These are phyloP conservation scores for Tolypocladium capitatum DNA, from an alignment of 2,329 filamentous ascomycete species.

Conservation along the genomic window DNA sequence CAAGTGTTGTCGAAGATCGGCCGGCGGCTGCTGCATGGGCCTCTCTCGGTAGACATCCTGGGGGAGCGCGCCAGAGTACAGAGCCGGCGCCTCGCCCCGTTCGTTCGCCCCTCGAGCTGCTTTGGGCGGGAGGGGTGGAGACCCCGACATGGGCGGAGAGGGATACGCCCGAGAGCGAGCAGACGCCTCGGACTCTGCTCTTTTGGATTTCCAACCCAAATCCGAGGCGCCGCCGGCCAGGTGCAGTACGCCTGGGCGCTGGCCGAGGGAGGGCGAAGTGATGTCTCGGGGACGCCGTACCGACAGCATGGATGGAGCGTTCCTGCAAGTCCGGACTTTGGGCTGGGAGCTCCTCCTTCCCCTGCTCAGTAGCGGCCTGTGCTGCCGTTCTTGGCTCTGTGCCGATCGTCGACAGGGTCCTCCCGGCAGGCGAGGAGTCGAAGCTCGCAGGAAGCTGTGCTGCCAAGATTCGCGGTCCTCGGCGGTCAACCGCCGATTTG, in stretches of 20 bases:
- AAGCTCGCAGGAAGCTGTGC: neutral
- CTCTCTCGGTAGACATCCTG: slow-evolving; percentile 38
- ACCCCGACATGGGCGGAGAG: slow-evolving; percentile 63
- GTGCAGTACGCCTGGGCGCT: slow-evolving; percentile 43
- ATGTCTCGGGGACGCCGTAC: slow-evolving; percentile 29
- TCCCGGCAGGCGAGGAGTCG: neutral
- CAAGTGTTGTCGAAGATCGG: slow-evolving; percentile 11
- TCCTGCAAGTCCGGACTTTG: slow-evolving; percentile 28
- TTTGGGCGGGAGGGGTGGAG: slow-evolving; percentile 48
- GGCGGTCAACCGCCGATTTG: neutral
- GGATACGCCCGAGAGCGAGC: slow-evolving; percentile 49
- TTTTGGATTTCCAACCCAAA: slow-evolving; percentile 32
- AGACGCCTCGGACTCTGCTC: slow-evolving; percentile 36
- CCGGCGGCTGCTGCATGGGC: slow-evolving; percentile 12
- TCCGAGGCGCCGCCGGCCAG: slow-evolving; percentile 40
- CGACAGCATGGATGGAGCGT: slow-evolving; percentile 39
- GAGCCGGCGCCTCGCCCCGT: slow-evolving; percentile 31
- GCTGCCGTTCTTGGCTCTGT: neutral
- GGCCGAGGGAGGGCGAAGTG: slow-evolving; percentile 36
- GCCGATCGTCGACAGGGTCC: neutral
- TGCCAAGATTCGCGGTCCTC: neutral
- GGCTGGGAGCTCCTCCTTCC: slow-evolving; percentile 4
- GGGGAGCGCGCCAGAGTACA: slow-evolving; percentile 26
- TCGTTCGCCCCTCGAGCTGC: slow-evolving; percentile 43
- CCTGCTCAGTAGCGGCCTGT: neutral